phyloP scores from a whole-genome alignment of 1,284 basidiomycete species.

The Coniferiporia weirii region DNA sequence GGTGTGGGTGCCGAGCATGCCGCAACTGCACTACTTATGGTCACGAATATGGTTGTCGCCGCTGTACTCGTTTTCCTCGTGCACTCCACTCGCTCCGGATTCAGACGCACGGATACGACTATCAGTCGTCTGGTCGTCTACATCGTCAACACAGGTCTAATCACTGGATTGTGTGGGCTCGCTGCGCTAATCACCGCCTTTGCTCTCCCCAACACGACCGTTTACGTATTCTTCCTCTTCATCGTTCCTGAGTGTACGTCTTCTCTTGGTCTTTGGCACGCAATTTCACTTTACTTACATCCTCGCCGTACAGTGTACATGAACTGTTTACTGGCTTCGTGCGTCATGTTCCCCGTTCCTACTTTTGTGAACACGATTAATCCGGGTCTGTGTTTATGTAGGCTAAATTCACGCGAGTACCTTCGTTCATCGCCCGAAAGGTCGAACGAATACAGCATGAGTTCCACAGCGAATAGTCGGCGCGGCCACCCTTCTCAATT shows the following conservation, averaged over 20 bases:
- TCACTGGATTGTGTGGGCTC: constrained; percentile 8
- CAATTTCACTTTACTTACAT: background rate
- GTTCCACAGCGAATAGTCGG: background rate
- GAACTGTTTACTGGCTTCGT: background rate
- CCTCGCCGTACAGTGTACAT: background rate
- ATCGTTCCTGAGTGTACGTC: background rate
- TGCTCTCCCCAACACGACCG: background rate
- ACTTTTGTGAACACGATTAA: background rate
- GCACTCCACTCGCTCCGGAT: background rate
- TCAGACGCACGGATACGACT: constrained; percentile 6
- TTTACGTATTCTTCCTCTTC: constrained; percentile 3
- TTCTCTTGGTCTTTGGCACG: background rate
- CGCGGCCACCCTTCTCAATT: background rate
- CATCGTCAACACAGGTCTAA: constrained; percentile 19
- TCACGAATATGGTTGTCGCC: constrained; percentile 15
- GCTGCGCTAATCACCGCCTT: background rate
- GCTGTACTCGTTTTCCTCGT: constrained; percentile 11
- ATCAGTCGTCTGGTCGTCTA: constrained; percentile 13
- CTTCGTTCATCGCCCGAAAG: background rate
- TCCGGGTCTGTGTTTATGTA: background rate
- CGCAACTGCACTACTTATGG: background rate
- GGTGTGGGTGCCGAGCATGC: background rate
- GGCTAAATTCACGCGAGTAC: background rate
- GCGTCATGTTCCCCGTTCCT: background rate
- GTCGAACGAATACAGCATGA: background rate